Evolutionary conservation across 768 basidiomycete species (phyloP), one percentile per base, ranked within the genome.

Genomic region (Tulasnella sp.): DNA sequence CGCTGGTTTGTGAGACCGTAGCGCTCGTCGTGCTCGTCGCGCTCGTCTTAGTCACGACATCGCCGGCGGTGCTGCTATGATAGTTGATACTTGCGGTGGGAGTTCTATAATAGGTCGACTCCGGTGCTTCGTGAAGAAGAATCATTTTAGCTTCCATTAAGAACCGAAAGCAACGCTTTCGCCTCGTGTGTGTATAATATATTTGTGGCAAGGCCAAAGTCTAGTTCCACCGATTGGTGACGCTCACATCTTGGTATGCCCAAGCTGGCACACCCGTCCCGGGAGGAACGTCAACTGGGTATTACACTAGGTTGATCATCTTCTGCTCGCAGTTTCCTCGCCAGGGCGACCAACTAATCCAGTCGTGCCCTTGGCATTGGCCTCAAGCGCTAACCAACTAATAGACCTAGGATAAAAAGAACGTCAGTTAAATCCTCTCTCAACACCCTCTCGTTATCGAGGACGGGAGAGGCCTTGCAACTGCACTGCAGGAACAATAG

Each of bases 371-470:
- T 81, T 91, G 90, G 81, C 90, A n/a, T n/a, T n/a, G n/a, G n/a
- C n/a, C n/a, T n/a, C 90, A 91, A 20, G 90, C 90, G 77, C 87
- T 88, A 80, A 90, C 84, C 32, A 88, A 79, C 13, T 86, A 88
- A 79, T 90, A 91, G 5, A 86, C 70, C 76, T 75, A 32, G 26
- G 10, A 23, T 3, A 15, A 2, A 35, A 40, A 3, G 39, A 39
- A 39, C 9, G 39, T 39, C 5, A 39, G 39, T n/a, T 39, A 39
- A 39, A n/a, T n/a, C n/a, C n/a, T n/a, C 39, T 3, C 37, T 32
- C n/a, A 39, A 11, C 37, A 44, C 37, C 18, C 37, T n/a, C 70
- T 39, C 37, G 29, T 9, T 7, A 5, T 51, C 20, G 29, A 51
- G 37, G 67, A 57, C 3, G 73, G 39, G 39, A 39, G 39, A 39